Percentiles rank a stretch among this genome's conserved stretches.
These are phyloP conservation scores for Teratosphaeria destructans DNA, from an alignment of 2,329 filamentous ascomycete species.

Conservation along the genomic window DNA sequence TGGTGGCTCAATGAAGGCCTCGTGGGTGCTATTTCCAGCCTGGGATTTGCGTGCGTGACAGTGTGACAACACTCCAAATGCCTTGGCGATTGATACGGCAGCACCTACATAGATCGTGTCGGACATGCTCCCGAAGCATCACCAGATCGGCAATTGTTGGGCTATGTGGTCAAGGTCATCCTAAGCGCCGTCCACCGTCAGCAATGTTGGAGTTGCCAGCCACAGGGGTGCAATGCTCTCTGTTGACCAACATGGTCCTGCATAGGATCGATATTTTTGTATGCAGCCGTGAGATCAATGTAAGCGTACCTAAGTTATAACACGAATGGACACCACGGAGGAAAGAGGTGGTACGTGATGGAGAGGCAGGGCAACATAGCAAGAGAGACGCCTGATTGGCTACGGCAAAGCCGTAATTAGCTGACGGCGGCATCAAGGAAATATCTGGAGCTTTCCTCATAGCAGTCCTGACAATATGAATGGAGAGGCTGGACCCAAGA, in stretches of 20 bases:
- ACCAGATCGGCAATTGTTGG: neutral
- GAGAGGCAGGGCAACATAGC: too few relatives aligned
- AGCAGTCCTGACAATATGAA: too few relatives aligned
- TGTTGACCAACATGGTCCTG: neutral
- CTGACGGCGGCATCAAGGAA: too few relatives aligned
- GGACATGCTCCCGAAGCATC: neutral
- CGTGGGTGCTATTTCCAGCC: constrained; percentile 2
- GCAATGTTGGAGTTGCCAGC: neutral
- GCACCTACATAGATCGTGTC: neutral
- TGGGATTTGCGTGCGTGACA: neutral
- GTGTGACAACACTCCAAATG: neutral
- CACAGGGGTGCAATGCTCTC: neutral
- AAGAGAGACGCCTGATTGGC: too few relatives aligned
- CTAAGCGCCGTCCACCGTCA: neutral
- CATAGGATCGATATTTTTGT: neutral
- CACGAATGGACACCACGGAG: too few relatives aligned
- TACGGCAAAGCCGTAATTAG: too few relatives aligned
- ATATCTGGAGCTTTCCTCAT: too few relatives aligned
- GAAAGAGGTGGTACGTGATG: too few relatives aligned
- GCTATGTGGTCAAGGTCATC: neutral
- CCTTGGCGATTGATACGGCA: neutral
- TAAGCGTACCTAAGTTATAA: too few relatives aligned
- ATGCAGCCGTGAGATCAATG: too few relatives aligned
- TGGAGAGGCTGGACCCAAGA: too few relatives aligned
- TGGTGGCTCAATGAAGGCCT: neutral